These are phyloP conservation scores for Zasmidium cellare DNA, from an alignment of 2,329 filamentous ascomycete species.

Conservation along the genomic window DNA sequence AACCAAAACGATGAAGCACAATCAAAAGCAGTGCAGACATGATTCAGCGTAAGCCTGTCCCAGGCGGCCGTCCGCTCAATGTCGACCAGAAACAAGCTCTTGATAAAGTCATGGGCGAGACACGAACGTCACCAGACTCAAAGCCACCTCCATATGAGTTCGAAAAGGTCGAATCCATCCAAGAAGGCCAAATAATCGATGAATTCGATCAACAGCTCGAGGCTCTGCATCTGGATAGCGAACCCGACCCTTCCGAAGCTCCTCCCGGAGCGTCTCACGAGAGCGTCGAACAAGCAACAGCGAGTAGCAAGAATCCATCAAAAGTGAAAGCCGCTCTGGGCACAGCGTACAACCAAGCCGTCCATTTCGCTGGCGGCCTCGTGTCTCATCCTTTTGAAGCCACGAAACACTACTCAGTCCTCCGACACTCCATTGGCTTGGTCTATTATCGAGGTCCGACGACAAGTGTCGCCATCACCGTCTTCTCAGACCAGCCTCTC, in stretches of 20 bases:
- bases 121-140: not conserved
- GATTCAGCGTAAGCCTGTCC: not conserved
- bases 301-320: not conserved
- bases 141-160: not conserved
- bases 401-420: slow-evolving; percentile 10
- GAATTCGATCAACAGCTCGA: not conserved
- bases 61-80: not conserved
- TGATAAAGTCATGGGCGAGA: not conserved
- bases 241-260: not conserved
- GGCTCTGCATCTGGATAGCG: not conserved
- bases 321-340: slow-evolving; percentile 6
- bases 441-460: slow-evolving; percentile 50
- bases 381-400: slow-evolving; percentile 13
- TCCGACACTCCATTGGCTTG: slow-evolving; percentile 14
- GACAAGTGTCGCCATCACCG: slow-evolving; percentile 64
- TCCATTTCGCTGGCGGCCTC: slow-evolving; percentile 13
- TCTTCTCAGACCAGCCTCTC: slow-evolving; percentile 61
- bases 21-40: not conserved
- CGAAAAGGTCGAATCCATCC: not conserved
- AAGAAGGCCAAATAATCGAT: not conserved
- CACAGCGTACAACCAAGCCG: slow-evolving; percentile 6
- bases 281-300: not conserved
- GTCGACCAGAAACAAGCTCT: not conserved
- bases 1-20: no score
- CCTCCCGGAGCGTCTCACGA: not conserved